phyloP scores from a whole-genome alignment of 805 yeast genomes.

The Lachancea dasiensis region DNA sequence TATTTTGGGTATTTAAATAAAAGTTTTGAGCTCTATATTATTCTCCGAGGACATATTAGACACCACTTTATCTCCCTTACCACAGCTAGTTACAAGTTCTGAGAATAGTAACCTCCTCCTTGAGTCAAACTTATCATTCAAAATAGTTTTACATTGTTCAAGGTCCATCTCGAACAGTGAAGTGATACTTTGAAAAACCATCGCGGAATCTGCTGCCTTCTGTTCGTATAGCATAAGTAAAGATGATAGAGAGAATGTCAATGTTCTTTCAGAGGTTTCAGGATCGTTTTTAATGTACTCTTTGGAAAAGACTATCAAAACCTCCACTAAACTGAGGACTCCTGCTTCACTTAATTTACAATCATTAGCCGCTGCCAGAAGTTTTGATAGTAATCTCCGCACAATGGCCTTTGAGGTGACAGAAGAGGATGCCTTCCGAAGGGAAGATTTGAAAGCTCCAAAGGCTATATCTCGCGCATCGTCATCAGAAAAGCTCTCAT shows the following conservation, averaged over 20 bases:
- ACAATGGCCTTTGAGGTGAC: not conserved
- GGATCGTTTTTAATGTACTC: not conserved
- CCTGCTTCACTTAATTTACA: too few species aligned
- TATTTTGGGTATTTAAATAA: not conserved
- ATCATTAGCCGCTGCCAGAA: not conserved
- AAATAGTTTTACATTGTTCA: not conserved
- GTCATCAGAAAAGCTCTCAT: constrained; percentile 33
- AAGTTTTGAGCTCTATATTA: not conserved
- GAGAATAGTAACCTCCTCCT: not conserved
- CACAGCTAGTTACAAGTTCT: not conserved
- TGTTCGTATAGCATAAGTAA: not conserved
- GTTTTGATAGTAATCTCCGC: not conserved
- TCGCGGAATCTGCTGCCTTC: not conserved
- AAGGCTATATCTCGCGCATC: constrained; percentile 40
- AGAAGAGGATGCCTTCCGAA: constrained; percentile 18
- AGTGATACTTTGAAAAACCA: not conserved
- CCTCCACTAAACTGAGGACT: too few species aligned
- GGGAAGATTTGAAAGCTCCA: constrained; percentile 58
- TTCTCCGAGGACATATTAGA: not conserved
- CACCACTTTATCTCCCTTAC: not conserved
- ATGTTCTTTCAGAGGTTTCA: not conserved
- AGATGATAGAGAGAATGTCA: not conserved
- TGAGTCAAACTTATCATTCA: not conserved
- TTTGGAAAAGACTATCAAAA: not conserved
- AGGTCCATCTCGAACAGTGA: not conserved